phyloP scores from a whole-genome alignment of 176 grass and related monocot species.

The Hordeum marinum region DNA sequence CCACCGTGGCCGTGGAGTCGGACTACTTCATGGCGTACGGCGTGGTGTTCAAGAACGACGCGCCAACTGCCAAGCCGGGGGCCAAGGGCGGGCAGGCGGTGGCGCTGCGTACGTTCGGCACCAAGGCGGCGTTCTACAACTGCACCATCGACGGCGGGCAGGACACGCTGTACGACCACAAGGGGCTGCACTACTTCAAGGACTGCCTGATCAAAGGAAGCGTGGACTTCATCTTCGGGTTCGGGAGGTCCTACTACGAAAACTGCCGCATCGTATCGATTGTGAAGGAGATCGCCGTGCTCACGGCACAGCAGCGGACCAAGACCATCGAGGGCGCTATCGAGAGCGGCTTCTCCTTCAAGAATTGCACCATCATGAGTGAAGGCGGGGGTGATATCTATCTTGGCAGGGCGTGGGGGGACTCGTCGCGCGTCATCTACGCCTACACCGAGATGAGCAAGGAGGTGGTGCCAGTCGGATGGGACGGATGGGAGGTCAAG shows the following conservation, averaged over 20 bases:
- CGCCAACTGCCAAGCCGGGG: constrained; percentile 28
- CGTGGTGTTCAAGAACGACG: constrained; percentile 41
- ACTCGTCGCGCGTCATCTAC: constrained; percentile 51
- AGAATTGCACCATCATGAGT: constrained; percentile 31
- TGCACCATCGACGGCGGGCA: constrained; percentile 51
- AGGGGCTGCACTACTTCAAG: constrained; percentile 59
- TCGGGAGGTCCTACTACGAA: constrained; percentile 47
- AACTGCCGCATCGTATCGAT: constrained; percentile 38
- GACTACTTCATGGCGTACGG: constrained; percentile 41
- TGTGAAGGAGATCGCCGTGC: constrained; percentile 42
- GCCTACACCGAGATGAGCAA: constrained; percentile 48
- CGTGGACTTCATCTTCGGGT: constrained; percentile 64
- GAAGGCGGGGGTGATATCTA: constrained; percentile 34
- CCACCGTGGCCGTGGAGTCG: constrained; percentile 27
- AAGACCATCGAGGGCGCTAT: constrained; percentile 35
- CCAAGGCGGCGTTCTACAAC: constrained; percentile 37
- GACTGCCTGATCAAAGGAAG: constrained; percentile 35
- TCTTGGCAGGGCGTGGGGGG: constrained; percentile 47
- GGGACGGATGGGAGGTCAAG: constrained; percentile 48
- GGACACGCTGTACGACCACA: constrained; percentile 66
- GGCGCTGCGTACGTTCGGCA: constrained; percentile 47
- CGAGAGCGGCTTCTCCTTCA: constrained; percentile 50
- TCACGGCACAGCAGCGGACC: constrained; percentile 50
- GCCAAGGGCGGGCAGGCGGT: constrained; percentile 57
- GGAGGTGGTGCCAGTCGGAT: constrained; percentile 50